These are phyloP conservation scores for Stagonosporopsis tanaceti DNA, from an alignment of 2,329 filamentous ascomycete species.

Conservation along the genomic window DNA sequence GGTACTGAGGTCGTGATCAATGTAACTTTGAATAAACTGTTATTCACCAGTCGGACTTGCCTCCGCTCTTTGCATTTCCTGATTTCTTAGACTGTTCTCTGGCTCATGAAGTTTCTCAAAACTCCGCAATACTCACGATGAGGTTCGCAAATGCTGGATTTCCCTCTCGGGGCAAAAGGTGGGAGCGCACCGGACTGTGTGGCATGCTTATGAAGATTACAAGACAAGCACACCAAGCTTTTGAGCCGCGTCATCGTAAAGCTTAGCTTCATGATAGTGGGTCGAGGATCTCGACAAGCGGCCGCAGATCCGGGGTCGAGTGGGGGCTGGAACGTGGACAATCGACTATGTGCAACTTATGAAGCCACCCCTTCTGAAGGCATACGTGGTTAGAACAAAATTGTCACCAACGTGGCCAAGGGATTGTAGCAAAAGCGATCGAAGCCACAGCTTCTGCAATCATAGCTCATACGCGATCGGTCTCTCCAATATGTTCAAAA, in stretches of 20 bases:
- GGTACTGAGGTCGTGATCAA: not conserved
- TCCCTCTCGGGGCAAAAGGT: not conserved
- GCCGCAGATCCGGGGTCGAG: conserved; percentile 9
- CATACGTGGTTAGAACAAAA: not conserved
- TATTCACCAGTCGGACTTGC: not conserved
- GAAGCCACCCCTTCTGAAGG: not conserved
- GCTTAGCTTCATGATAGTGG: conserved; percentile 13
- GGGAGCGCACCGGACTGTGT: not conserved
- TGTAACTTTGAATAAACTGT: not conserved
- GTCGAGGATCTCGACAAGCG: not conserved
- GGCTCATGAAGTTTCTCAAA: not conserved
- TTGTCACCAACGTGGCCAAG: not conserved
- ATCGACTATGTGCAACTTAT: not conserved
- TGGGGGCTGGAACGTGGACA: conserved; percentile 7
- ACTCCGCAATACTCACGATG: too few relatives aligned
- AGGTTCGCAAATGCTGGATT: too few relatives aligned
- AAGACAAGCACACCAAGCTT: conserved; percentile 14
- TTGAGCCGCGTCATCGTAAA: conserved; percentile 6
- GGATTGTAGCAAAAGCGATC: not conserved
- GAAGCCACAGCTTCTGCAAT: not conserved
- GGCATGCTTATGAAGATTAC: not conserved
- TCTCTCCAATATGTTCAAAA: too few relatives aligned
- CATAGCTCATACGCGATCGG: not conserved
- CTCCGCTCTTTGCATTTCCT: not conserved
- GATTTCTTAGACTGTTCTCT: not conserved